Evolutionary conservation across 805 yeast genomes (phyloP), one percentile per base, ranked within the genome.

Genomic region (Zygotorulaspora florentina): DNA sequence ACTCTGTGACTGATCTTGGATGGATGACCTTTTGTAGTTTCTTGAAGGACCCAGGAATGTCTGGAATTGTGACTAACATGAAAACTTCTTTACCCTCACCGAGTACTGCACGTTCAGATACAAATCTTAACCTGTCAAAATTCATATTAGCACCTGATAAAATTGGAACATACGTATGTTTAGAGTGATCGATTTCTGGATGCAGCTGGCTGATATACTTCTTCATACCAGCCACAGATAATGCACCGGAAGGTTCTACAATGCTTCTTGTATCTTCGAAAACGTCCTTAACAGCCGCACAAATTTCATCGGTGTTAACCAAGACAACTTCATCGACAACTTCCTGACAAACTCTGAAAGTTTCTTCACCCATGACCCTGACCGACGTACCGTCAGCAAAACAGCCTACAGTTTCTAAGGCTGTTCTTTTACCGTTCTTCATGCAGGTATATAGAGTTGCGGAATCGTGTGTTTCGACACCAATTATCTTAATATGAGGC

Each of bases 341-440:
- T 39, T 85, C 80, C 55, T 76, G 70, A 55, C 89, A 80, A 9
- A 91, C 75, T 58, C 93, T 75, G 74, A 87, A 93, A 10, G 96
- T 86, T 67, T 95, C 99, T 48, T 82, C 86, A 50, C 99, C 99
- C 17, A 88, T 74, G 20, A 83, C 65, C 61, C 82, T 86, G 35
- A 93, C 99, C 8, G 99, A 97, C 9, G 99, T 88, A 64, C 99
- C 99, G 66, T 93, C 99, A 17, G 99, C 99, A 68, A 93, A 93
- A 8, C 86, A 72, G n/a, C 99, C 99, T 2, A 90, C 98, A n/a
- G 75, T 70, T 18, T 73, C 66, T 42, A 95, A 73, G 2, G 72
- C 62, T 10, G 76, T 80, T 53, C 84, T 75, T 45, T 80, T 67
- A 13, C 80, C 75, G 13, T 66, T 61, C 47, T 79, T 61, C 50